Evolutionary conservation across 1,139 yeast species (phyloP).

Genomic region (Pichia sp.): DNA sequence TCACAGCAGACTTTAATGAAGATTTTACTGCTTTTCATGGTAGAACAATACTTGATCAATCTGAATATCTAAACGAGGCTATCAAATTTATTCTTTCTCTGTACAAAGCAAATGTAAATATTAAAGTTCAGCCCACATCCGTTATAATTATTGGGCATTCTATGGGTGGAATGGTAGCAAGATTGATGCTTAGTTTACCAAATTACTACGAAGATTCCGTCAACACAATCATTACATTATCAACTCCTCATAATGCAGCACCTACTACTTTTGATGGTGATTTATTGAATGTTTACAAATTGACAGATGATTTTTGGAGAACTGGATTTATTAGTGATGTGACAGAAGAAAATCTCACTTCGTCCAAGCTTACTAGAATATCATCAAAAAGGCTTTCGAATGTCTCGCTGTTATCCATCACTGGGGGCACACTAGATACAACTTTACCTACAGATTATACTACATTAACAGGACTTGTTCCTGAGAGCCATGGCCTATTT

Average conservation of each 20-base stretch:
- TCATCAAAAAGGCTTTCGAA: slow-evolving; percentile 39
- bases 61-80: slow-evolving; percentile 89
- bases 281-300: slow-evolving; percentile 62
- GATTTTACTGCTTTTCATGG: slow-evolving; percentile 98
- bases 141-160: slow-evolving; percentile 87
- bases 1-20: slow-evolving; percentile 89
- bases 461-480: slow-evolving; percentile 62
- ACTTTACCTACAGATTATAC: slow-evolving; percentile 94
- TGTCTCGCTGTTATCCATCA: slow-evolving; percentile 63
- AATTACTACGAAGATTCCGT: slow-evolving; percentile 67
- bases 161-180: slow-evolving; percentile 92
- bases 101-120: slow-evolving; percentile 33
- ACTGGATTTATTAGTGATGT: slow-evolving; percentile 35
- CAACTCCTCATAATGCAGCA: slow-evolving; percentile 90
- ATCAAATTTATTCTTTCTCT: slow-evolving; percentile 63
- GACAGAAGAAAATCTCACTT: slow-evolving; percentile 13
- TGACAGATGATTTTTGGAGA: slow-evolving; percentile 78
- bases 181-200: slow-evolving; percentile 72
- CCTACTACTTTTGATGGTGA: slow-evolving; percentile 97
- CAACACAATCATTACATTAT: slow-evolving; percentile 76
- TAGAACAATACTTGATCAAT: slow-evolving; percentile 84
- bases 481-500: slow-evolving; percentile 71
- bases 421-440: slow-evolving; percentile 83
- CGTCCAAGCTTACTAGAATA: slow-evolving; percentile 23
- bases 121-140: slow-evolving; percentile 43